A percentile compares a stretch with the other conserved stretches of the same genome.
Conservation (phyloP, 2,329 filamentous ascomycete genomes). For the Hypomyces rosellus region DNA sequence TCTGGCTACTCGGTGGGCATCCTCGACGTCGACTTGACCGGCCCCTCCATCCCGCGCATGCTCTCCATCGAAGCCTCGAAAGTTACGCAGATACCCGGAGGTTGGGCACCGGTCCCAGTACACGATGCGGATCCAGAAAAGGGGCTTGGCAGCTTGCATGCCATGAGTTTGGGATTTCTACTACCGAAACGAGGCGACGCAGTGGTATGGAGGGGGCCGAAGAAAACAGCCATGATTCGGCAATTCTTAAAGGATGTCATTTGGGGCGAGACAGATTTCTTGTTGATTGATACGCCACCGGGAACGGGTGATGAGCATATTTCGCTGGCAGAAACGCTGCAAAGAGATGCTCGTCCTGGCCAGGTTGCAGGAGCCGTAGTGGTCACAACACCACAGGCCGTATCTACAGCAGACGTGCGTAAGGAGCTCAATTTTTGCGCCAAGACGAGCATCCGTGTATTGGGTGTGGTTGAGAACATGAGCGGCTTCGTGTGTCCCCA, state of each 20-base stretch:
- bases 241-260: slow-evolving; percentile 91
- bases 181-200: slow-evolving; percentile 78
- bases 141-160: slow-evolving; percentile 60
- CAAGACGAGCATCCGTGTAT: slow-evolving; percentile 71
- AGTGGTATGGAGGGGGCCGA: slow-evolving; percentile 94
- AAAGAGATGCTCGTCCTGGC: slow-evolving; percentile 54
- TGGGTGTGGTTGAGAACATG: slow-evolving; percentile 98
- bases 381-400: slow-evolving; percentile 92
- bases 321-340: slow-evolving; percentile 79
- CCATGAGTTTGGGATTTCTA: slow-evolving; percentile 92
- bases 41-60: slow-evolving; percentile 92
- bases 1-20: slow-evolving; percentile 87
- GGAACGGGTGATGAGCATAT: slow-evolving; percentile 98
- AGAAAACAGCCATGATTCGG: slow-evolving; percentile 98
- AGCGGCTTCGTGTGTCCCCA: slow-evolving; percentile 78
- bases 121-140: slow-evolving; percentile 52
- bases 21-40: slow-evolving; percentile 92
- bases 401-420: slow-evolving; percentile 86
- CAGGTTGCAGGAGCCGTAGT: slow-evolving; percentile 84
- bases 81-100: slow-evolving; percentile 83
- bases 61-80: slow-evolving; percentile 84
- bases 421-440: slow-evolving; percentile 92
- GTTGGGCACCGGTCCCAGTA: slow-evolving; percentile 86
- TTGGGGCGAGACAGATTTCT: slow-evolving; percentile 82
- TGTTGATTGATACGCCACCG: slow-evolving; percentile 92